Percentiles rank a stretch among this genome's conserved stretches.
phyloP scores from a whole-genome alignment of 2,329 filamentous ascomycete species.

The Metarhizium album region DNA sequence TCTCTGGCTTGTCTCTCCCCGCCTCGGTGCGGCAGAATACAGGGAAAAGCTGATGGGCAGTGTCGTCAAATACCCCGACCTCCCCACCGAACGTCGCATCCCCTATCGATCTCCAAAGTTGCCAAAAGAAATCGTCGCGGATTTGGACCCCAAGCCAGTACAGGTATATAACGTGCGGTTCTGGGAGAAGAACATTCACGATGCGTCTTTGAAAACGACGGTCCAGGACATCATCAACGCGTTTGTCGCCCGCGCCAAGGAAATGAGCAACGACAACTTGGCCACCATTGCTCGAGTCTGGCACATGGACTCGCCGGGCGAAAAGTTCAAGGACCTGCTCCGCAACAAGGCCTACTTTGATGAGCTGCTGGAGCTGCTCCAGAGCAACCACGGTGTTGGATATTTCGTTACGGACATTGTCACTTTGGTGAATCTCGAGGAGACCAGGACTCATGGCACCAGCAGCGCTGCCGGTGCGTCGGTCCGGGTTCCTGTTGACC shows the following conservation, averaged over 20 bases:
- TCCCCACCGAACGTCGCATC: constrained; percentile 16
- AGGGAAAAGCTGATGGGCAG: constrained; percentile 20
- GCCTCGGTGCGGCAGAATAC: constrained; percentile 17
- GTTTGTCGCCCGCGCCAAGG: constrained; percentile 15
- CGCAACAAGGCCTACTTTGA: constrained; percentile 16
- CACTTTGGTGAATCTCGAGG: constrained; percentile 16
- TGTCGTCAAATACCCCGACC: constrained; percentile 18
- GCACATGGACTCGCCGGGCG: constrained; percentile 20
- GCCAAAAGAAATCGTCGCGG: constrained; percentile 14
- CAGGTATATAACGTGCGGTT: constrained; percentile 18
- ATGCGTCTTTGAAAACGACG: constrained; percentile 14
- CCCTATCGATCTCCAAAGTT: constrained; percentile 13
- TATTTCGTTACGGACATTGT: constrained; percentile 20
- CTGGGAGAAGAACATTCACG: constrained; percentile 17
- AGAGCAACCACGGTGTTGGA: constrained; percentile 13
- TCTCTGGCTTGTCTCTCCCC: constrained; percentile 18
- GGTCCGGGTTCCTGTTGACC: constrained; percentile 12
- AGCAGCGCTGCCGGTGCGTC: constrained; percentile 8
- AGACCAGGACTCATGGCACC: constrained; percentile 8
- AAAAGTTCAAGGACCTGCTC: constrained; percentile 19
- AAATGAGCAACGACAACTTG: constrained; percentile 11
- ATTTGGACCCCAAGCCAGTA: constrained; percentile 18
- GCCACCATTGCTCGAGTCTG: constrained; percentile 18
- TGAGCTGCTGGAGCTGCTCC: constrained; percentile 17
- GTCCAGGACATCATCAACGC: constrained; percentile 17